Base-by-base conservation (phyloP, 2,329 filamentous ascomycete species). In the Podosphaera xanthii region DNA sequence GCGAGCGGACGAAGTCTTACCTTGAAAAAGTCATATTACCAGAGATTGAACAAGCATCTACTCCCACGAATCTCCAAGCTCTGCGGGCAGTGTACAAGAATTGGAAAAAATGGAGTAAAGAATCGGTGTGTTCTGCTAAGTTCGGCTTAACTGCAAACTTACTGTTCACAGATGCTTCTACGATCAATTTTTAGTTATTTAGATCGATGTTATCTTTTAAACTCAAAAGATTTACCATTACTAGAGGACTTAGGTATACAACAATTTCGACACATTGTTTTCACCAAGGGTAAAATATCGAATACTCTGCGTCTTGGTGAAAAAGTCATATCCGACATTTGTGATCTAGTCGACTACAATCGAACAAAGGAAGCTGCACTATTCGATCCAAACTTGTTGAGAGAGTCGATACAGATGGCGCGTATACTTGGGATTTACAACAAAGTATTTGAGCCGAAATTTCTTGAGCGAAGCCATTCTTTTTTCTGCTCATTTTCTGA, bases 111-210 rank as follows among this genome's bases (percentile, higher is more conserved):
- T 98, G 91, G 90, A 85, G 83, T 65, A 74, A 77, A 48, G 85
- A 92, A 70, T 76, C 88, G 72, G 85, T 87, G 75, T 64, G 79
- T 70, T 34, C 54, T 12, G 9, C 8, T 4, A 4, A 31, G 30
- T 49, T 33, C 22, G 33, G 9, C n/a, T 52, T 14, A 1, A 55
- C 14, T 35, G 8, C 50, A 38, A 42, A 61, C 63, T 65, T 63
- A 65, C 52, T 35, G 4, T 30, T 14, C 4, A n/a, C 40, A 89
- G 82, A 79, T 82, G 63, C 82, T 83, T 12, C 80, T 98, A 58
- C 81, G 89, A 56, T 91, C 86, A 63, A 85, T 94, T 46, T 97
- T 96, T 72, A 94, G 89, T 72, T 98, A 90, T 67, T 78, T 98
- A 63, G 91, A 98, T 69, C 83, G 92, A 62, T 87, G 89, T 1